A percentile compares a stretch with the other conserved stretches of the same genome.
These are phyloP conservation scores for Fonsecaea monophora DNA, from an alignment of 2,329 filamentous ascomycete species.

Conservation along the genomic window DNA sequence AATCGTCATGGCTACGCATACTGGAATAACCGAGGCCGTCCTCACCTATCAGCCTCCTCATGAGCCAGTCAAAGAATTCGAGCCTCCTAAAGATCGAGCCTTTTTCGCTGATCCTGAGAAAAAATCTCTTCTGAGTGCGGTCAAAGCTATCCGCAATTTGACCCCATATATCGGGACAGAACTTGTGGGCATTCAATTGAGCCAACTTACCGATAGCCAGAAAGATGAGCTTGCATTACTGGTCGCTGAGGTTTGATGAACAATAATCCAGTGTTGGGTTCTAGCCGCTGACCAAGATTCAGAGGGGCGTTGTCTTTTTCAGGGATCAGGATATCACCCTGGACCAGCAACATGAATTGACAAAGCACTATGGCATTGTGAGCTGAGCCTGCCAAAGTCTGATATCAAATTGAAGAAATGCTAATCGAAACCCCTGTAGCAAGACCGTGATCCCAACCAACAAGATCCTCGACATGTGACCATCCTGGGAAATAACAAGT, in stretches of 20 bases:
- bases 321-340: slow-evolving; percentile 36
- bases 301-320: slow-evolving; percentile 40
- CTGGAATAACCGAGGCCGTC: slow-evolving; percentile 32
- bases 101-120: slow-evolving; percentile 51
- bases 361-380: slow-evolving; percentile 35
- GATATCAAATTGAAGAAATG: too few species aligned
- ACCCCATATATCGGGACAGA: slow-evolving; percentile 53
- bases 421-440: slow-evolving; percentile 10
- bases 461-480: slow-evolving; percentile 40
- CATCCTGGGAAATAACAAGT: slow-evolving; percentile 40
- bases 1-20: slow-evolving; percentile 20
- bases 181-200: slow-evolving; percentile 56
- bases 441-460: slow-evolving; percentile 41
- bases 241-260: slow-evolving; percentile 68
- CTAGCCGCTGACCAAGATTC: slow-evolving; percentile 44
- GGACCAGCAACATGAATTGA: slow-evolving; percentile 36
- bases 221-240: slow-evolving; percentile 65
- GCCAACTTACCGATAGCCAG: slow-evolving; percentile 54
- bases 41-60: slow-evolving; percentile 31
- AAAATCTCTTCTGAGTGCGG: slow-evolving; percentile 48
- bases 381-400: not conserved
- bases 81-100: slow-evolving; percentile 34
- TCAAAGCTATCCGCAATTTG: slow-evolving; percentile 51
- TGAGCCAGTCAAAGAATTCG: slow-evolving; percentile 29
- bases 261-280: slow-evolving; percentile 37